Evolutionary conservation across 257 asterid species (phyloP), one percentile per base, ranked within the genome.

Genomic region (Fraxinus quadrangulata): DNA sequence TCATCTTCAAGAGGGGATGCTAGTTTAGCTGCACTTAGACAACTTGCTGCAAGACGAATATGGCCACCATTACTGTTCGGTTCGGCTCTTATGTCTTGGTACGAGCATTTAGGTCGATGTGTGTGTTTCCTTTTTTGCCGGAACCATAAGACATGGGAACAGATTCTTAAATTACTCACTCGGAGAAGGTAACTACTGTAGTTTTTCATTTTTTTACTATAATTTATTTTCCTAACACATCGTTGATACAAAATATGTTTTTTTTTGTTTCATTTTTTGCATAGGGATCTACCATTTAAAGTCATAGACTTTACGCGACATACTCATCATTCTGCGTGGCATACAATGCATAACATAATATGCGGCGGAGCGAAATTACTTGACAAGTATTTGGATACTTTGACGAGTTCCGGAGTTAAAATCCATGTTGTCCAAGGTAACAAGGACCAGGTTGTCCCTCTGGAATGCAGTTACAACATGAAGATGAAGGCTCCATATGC

Each of bases 301-400:
- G 23, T 84, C 7, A 69, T 21, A 9, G 95, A 93, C 77, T 61
- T 84, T 79, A 88, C 91, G 0, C 83, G 92, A 56, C 98, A 92
- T 73, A 93, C 98, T 21, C 98, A 93, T 81, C 94, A 89, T 74
- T 92, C 98, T 4, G 97, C 96, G 0, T 92, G 98, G 98, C 96
- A 93, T 67, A 82, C 92, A 12, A 90, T 92, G 97, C 98, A 94
- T 34, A 92, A 92, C 68, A 93, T 94, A 12, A 72, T 92, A 11
- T 89, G 96, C 42, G 94, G 96, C 0, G 97, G 97, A n/a, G 89
- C 90, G 11, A 92, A 81, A 68, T 78, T 88, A 42, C 75, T 82
- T 84, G 98, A 94, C 74, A 72, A 71, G 80, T 88, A 92, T 83
- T 84, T 92, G 90, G 92, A 81, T 33, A 49, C 72, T 16, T 66